Base-by-base conservation (phyloP, 176 grass and related monocot genomes). In the Aegilops speltoides region DNA sequence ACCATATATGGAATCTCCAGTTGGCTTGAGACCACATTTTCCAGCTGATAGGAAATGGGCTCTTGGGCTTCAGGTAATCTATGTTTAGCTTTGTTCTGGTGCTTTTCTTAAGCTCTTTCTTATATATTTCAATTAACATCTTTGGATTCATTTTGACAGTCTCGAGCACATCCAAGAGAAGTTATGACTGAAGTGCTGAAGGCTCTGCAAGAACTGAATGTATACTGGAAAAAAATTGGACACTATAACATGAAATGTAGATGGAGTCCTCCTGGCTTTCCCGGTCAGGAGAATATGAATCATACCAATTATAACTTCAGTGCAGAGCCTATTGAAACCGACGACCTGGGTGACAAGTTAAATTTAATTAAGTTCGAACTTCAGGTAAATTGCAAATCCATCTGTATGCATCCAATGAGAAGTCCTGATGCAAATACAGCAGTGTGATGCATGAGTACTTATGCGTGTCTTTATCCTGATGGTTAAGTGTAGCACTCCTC, bases 231-330 rank as follows among this genome's bases (percentile, higher is more conserved):
- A 83, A 97, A 91, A 72, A 93, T 95, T 61, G 95, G 95, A 8
- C 91, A 95, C 25, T 97, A 97, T 70, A 97, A 97, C 79, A 95
- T 97, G 89, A 97, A 93, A 85, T 97, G 95, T 54, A 89, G 91
- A 82, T 97, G 91, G 92, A 69, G 57, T 78, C 90, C 89, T 79
- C 90, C 89, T 76, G 82, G 89, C 32, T 87, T 91, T 82, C 48
- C 91, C 67, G 38, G 65, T 37, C 85, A 92, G 23, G 88, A 89
- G 11, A 87, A 64, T 69, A 90, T 91, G 89, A 88, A 80, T 22
- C 85, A 86, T 84, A 84, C 48, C 41, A 90, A 89, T 48, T 90
- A 94, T 77, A 85, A 43, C 80, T 94, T 89, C 62, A 75, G 17
- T 28, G 62, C 91, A 64, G 92, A 92, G 29, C 76, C 86, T 76